Evolutionary conservation across 768 basidiomycete species (phyloP), one percentile per base, ranked within the genome.

Genomic region (Boletus sensibilis): DNA sequence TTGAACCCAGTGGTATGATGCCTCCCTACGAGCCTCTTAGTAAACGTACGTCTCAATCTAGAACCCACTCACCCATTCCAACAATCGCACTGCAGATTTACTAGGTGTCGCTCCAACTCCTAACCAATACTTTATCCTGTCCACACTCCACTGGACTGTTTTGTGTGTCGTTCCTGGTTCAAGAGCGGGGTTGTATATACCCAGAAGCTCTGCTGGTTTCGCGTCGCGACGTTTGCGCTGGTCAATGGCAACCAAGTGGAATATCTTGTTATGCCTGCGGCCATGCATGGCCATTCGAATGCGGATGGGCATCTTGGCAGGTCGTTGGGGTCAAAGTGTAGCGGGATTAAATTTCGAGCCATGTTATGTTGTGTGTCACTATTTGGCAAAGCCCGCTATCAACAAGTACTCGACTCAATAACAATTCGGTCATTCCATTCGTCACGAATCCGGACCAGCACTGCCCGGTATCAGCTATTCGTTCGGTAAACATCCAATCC

Each of bases 61-160:
- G 50, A 25, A 38, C 44, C 18, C 11, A 47, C 59, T 66, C 64
- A 94, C 96, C 79, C 86, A 76, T 68, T 89, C 85, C 66, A 98
- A 73, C 61, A 98, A 66, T 64, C 80, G 86, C 39, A 87, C 82
- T 5, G 90, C 92, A 7, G 87, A 79, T 66, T 86, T 85, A 43
- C 84, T 88, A 1, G 96, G 96, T 57, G 82, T 71, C 34, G 96
- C 96, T 0, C 94, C 95, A 18, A 88, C 83, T 34, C 80, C 80
- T 38, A 98, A 72, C 96, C 96, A 98, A 67, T 91, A 93, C 56
- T 81, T 80, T 70, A 98, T 92, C 68, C 96, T 84, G 64, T 91
- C 87, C 25, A 88, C 86, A 71, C 93, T 94, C 94, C 95, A 98
- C 63, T 87, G 82, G 53, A 98, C 78, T 34, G 82, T 85, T 74